Conservation (phyloP, 2,329 filamentous ascomycete species). For the Fusarium setosum region DNA sequence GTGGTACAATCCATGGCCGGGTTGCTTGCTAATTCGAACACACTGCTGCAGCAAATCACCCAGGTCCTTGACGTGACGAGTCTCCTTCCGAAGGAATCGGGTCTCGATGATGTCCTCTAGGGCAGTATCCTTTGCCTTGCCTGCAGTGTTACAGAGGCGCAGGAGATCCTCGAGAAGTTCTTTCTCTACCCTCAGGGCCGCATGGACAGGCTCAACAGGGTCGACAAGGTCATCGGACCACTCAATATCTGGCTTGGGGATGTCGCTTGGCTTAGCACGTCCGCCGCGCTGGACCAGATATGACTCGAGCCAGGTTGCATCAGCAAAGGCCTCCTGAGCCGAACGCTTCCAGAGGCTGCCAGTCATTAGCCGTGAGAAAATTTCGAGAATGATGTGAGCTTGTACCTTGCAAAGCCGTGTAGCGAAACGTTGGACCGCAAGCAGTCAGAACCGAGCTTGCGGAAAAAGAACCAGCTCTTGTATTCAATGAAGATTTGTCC, state of each 20-base stretch:
- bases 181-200: conserved; percentile 1
- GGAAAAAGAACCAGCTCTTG: conserved; percentile 9
- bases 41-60: conserved; percentile 12
- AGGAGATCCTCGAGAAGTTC: conserved; percentile 4
- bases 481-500: conserved; percentile 1
- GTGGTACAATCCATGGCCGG: conserved; percentile 12
- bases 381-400: too few species aligned
- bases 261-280: conserved; percentile 3
- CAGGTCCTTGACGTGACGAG: conserved; percentile 9
- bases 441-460: conserved; percentile 9
- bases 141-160: background rate
- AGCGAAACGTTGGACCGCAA: conserved; percentile 7
- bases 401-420: conserved; percentile 9
- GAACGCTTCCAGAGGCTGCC: conserved; percentile 8
- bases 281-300: conserved; percentile 13
- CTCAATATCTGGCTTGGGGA: background rate
- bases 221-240: conserved; percentile 15
- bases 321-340: conserved; percentile 4
- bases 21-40: conserved; percentile 6
- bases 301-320: conserved; percentile 12
- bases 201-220: conserved; percentile 2
- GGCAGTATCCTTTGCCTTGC: conserved; percentile 1
- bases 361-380: background rate
- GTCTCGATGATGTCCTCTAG: conserved; percentile 10
- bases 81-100: conserved; percentile 16